Percentiles rank a stretch among this genome's conserved stretches.
These are phyloP conservation scores for Suhomyces kunorum DNA, from an alignment of 1,139 yeast species.

Conservation along the genomic window DNA sequence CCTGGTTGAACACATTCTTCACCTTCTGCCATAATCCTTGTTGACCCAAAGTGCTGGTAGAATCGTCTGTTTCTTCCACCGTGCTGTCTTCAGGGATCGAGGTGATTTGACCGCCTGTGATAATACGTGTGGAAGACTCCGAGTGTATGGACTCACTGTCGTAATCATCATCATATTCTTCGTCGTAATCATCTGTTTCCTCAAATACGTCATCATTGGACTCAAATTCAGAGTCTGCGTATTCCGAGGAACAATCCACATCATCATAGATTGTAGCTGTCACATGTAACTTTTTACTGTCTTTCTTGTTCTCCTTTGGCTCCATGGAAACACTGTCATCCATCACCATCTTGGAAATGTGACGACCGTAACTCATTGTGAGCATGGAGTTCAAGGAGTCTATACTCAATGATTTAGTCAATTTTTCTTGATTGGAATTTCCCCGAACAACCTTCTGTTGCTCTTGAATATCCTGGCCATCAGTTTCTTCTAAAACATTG, in stretches of 20 bases:
- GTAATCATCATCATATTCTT: conserved; percentile 24
- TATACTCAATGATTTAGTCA: conserved; percentile 33
- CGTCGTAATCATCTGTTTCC: conserved; percentile 23
- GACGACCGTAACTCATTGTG: conserved; percentile 42
- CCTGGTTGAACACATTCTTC: conserved; percentile 54
- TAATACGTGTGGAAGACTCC: conserved; percentile 10
- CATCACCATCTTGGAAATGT: conserved; percentile 45
- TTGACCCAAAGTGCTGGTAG: conserved; percentile 10
- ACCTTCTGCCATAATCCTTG: conserved; percentile 62
- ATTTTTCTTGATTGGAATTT: conserved; percentile 18
- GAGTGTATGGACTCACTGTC: conserved; percentile 17
- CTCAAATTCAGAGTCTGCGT: conserved; percentile 48
- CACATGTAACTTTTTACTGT: conserved; percentile 13
- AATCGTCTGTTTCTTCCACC: conserved; percentile 11
- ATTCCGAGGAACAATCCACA: conserved; percentile 34
- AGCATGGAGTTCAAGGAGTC: conserved; percentile 47
- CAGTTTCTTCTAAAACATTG: conserved; percentile 26
- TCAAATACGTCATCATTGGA: conserved; percentile 33
- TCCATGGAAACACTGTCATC: conserved; percentile 20
- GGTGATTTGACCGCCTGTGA: neutral
- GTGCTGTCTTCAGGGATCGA: neutral
- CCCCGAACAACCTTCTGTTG: conserved; percentile 13
- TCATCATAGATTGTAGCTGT: conserved; percentile 15
- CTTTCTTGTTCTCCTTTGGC: conserved; percentile 12
- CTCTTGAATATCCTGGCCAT: conserved; percentile 18